Percentiles rank a stretch among this genome's conserved stretches.
Evolutionary conservation across 176 grass and related monocot species (phyloP).

Genomic region (Oryza longistaminata): DNA sequence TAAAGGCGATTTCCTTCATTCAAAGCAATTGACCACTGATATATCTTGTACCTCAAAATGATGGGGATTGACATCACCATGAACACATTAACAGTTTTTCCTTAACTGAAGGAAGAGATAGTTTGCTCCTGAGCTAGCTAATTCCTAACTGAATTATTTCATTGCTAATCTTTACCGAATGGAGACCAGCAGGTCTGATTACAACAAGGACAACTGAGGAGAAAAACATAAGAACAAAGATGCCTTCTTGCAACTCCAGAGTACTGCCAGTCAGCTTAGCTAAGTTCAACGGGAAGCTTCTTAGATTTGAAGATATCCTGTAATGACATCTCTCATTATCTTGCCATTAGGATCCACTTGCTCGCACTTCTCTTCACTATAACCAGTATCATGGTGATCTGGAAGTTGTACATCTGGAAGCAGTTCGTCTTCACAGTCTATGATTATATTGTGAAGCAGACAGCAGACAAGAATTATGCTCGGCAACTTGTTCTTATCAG

Average conservation of each 20-base stretch:
- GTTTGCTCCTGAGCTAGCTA: slow-evolving; percentile 19
- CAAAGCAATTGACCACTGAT: background rate
- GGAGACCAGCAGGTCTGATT: slow-evolving; percentile 27
- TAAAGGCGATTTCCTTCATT: slow-evolving; percentile 11
- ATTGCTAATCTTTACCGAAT: slow-evolving; percentile 35
- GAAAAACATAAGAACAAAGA: slow-evolving; percentile 27
- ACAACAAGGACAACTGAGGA: slow-evolving; percentile 24
- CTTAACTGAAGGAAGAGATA: slow-evolving; percentile 5
- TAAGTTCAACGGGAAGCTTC: slow-evolving; percentile 34
- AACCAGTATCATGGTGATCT: slow-evolving; percentile 82
- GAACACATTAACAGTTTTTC: background rate
- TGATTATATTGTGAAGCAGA: slow-evolving; percentile 95
- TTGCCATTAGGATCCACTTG: slow-evolving; percentile 67
- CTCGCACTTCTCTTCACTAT: slow-evolving; percentile 57
- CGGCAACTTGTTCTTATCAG: slow-evolving; percentile 94
- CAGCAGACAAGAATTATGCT: slow-evolving; percentile 98
- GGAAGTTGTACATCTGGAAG: slow-evolving; percentile 56
- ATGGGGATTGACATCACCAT: slow-evolving; percentile 17
- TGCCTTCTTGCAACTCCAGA: slow-evolving; percentile 17
- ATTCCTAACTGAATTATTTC: slow-evolving; percentile 4
- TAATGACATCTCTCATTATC: slow-evolving; percentile 72
- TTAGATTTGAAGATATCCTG: slow-evolving; percentile 48
- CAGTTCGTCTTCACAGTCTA: slow-evolving; percentile 77
- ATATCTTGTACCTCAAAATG: slow-evolving; percentile 20
- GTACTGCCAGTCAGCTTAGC: slow-evolving; percentile 14